Conservation (phyloP, 306 rosid species). For the Heteromeles arbutifolia region DNA sequence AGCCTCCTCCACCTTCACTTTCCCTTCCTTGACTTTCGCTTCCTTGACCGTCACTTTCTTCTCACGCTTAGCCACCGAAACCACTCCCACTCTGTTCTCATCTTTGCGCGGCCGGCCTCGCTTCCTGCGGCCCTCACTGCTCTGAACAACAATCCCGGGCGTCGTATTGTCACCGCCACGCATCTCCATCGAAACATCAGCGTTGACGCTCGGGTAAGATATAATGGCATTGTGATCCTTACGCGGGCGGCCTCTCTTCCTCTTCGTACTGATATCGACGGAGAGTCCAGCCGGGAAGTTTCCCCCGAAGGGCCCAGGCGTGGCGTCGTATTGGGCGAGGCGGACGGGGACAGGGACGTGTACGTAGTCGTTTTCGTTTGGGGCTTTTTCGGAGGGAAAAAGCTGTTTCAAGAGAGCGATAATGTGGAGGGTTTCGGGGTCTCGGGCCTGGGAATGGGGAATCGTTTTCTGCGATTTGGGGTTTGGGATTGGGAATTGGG, state of each 20-base stretch:
- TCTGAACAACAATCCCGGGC: neutral
- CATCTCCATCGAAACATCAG: neutral
- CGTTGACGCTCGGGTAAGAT: neutral
- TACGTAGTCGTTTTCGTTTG: neutral
- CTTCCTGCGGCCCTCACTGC: conserved; percentile 40
- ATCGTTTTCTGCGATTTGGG: conserved; percentile 24
- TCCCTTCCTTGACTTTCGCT: neutral
- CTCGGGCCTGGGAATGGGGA: conserved; percentile 18
- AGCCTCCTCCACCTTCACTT: conserved; percentile 10
- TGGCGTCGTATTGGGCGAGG: conserved; percentile 19
- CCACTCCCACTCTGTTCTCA: conserved; percentile 6
- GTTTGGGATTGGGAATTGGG: conserved; percentile 15
- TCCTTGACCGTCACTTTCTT: neutral
- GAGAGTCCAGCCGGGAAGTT: conserved; percentile 17
- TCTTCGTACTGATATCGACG: conserved; percentile 8
- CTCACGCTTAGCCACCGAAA: neutral
- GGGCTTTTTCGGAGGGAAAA: conserved; percentile 35
- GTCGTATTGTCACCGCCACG: neutral
- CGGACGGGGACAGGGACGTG: conserved; percentile 35
- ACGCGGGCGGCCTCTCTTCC: conserved; percentile 29
- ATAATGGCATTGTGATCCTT: neutral
- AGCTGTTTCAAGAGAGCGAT: conserved; percentile 41
- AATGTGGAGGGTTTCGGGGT: conserved; percentile 40
- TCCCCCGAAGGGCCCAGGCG: conserved; percentile 1
- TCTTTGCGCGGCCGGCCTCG: conserved; percentile 73